Conservation (phyloP, 1,139 yeast genomes). For the Lipomyces yarrowii region DNA sequence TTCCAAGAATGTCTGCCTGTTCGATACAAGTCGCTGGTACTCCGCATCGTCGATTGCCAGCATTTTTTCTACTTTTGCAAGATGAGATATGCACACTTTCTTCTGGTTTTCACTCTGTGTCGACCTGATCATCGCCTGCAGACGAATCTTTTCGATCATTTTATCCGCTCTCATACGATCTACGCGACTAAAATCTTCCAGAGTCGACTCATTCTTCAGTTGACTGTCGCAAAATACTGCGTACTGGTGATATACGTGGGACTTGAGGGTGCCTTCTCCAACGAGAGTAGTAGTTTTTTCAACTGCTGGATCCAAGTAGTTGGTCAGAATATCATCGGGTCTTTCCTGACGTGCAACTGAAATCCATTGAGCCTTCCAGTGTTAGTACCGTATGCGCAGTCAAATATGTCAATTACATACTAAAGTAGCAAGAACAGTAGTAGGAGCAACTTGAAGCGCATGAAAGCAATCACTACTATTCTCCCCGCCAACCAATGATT, state of each 20-base stretch:
- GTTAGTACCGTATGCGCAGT: not conserved
- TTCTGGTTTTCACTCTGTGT: slow-evolving; percentile 55
- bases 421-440: slow-evolving; percentile 40
- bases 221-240: slow-evolving; percentile 80
- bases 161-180: slow-evolving; percentile 48
- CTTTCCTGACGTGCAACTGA: slow-evolving; percentile 69
- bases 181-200: slow-evolving; percentile 51
- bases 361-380: slow-evolving; percentile 67
- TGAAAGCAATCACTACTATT: not conserved
- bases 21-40: slow-evolving; percentile 46
- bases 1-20: slow-evolving; percentile 51
- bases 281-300: slow-evolving; percentile 32
- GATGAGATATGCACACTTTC: slow-evolving; percentile 44
- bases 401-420: not conserved
- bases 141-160: slow-evolving; percentile 51
- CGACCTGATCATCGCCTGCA: slow-evolving; percentile 48
- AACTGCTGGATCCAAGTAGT: slow-evolving; percentile 55
- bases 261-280: slow-evolving; percentile 37
- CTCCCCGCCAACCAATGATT: not conserved
- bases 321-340: slow-evolving; percentile 58
- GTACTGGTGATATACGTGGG: slow-evolving; percentile 58
- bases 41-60: slow-evolving; percentile 55
- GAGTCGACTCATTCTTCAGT: slow-evolving; percentile 50
- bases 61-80: slow-evolving; percentile 50
- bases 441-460: slow-evolving; percentile 38